Evolutionary conservation across 805 yeast genomes (phyloP).

Genomic region (Nakazawaea anatomiae): DNA sequence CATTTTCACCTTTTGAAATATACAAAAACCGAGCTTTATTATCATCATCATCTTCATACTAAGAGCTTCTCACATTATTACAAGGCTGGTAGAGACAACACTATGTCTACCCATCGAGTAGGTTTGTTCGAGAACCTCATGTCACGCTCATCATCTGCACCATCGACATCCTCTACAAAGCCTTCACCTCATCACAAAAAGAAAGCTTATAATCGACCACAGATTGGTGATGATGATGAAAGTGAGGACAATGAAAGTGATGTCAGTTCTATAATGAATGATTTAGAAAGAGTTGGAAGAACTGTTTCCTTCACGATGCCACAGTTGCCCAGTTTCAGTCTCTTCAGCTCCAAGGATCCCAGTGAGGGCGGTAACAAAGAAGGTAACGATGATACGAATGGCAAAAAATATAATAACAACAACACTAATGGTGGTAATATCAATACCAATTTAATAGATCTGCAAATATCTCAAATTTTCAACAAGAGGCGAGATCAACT

Average conservation of each 20-base stretch:
- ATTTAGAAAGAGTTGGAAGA: slow-evolving; percentile 48
- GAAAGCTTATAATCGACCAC: not conserved
- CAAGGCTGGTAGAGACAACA: too few relatives aligned
- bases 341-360: not conserved
- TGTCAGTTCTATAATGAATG: slow-evolving; percentile 36
- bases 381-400: too few relatives aligned
- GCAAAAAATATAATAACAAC: not conserved
- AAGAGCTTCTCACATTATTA: too few relatives aligned
- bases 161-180: not conserved
- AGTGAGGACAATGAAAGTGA: slow-evolving; percentile 19
- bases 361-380: not conserved
- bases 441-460: not conserved
- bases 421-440: not conserved
- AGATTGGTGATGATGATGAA: not conserved
- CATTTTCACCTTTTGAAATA: too few relatives aligned
- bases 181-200: not conserved
- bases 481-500: slow-evolving; percentile 29
- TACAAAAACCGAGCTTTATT: too few relatives aligned
- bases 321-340: slow-evolving; percentile 15
- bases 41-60: too few relatives aligned
- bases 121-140: not conserved
- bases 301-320: slow-evolving; percentile 18
- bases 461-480: slow-evolving; percentile 14
- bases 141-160: not conserved
- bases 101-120: not conserved